phyloP scores from a whole-genome alignment of 257 asterid genomes.

The Solanum gandarillasii region DNA sequence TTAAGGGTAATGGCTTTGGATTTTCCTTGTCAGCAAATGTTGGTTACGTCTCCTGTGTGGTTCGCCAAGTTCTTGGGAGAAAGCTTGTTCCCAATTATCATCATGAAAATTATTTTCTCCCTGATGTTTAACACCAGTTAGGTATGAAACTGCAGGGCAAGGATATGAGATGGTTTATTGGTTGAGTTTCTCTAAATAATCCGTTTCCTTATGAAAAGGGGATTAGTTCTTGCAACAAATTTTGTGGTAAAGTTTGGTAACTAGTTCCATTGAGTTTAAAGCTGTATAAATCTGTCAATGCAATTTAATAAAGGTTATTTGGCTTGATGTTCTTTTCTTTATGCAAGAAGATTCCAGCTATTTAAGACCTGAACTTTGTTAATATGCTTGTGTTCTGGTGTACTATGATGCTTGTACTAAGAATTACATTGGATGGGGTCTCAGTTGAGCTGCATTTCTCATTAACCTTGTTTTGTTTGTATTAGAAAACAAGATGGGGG shows the following conservation, averaged over 20 bases:
- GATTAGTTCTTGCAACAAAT: not conserved
- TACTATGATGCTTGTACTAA: not conserved
- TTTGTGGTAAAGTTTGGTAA: not conserved
- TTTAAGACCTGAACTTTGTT: not conserved
- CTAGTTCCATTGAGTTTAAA: not conserved
- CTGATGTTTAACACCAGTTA: not conserved
- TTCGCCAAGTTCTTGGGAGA: not conserved
- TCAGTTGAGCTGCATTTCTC: not conserved
- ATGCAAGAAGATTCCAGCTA: not conserved
- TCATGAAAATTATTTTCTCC: not conserved
- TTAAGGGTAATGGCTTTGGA: not conserved
- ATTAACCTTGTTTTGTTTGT: not conserved
- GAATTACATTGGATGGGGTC: not conserved
- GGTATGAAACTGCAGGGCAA: not conserved
- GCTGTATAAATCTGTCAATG: not conserved
- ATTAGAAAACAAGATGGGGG: conserved; percentile 34
- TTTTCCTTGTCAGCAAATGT: not conserved
- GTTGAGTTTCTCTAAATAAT: not conserved
- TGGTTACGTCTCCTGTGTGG: not conserved
- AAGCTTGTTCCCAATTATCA: not conserved
- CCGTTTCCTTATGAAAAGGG: not conserved
- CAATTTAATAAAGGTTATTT: not conserved
- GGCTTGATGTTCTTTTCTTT: not conserved
- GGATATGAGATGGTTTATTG: not conserved
- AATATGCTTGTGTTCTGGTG: not conserved